Evolutionary conservation across 108 stramenopile species (phyloP).

Genomic region (Cyclotella sp.): DNA sequence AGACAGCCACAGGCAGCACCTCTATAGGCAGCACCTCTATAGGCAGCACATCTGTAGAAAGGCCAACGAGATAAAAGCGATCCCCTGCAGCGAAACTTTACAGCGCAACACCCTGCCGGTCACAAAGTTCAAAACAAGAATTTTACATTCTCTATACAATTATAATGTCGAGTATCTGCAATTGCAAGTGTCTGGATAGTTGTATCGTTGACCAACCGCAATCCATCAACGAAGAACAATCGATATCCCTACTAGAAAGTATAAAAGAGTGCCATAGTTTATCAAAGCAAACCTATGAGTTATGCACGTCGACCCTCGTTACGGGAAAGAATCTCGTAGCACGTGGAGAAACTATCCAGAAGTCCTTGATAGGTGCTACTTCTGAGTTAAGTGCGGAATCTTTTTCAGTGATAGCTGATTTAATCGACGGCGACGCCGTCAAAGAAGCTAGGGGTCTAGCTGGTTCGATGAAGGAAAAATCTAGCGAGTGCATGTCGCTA

Average conservation of each 20-base stretch:
- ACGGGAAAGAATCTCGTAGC: slow-evolving; percentile 24
- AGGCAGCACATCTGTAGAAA: no score
- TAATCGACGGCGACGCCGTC: slow-evolving; percentile 57
- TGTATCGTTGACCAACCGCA: slow-evolving; percentile 2
- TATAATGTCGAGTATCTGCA: background rate
- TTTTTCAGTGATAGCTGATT: slow-evolving; percentile 55
- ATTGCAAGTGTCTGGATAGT: slow-evolving; percentile 5
- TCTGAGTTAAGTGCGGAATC: slow-evolving; percentile 46
- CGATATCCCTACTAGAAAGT: slow-evolving; percentile 4
- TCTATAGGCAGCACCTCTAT: no score
- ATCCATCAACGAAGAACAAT: background rate
- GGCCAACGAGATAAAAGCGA: no score
- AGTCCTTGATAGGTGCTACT: slow-evolving; percentile 31
- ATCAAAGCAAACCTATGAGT: slow-evolving; percentile 33
- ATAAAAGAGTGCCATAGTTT: slow-evolving; percentile 19
- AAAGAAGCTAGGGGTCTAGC: slow-evolving; percentile 46
- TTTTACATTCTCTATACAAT: no score
- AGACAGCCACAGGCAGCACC: no score
- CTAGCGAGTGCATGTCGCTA: slow-evolving; percentile 48
- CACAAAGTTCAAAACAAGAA: no score
- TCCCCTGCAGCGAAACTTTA: no score
- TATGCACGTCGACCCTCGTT: slow-evolving; percentile 32
- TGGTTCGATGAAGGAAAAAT: slow-evolving; percentile 44
- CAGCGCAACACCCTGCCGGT: no score
- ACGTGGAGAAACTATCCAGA: slow-evolving; percentile 29